These are phyloP conservation scores for Thelonectria rubi DNA, from an alignment of 2,329 filamentous ascomycete genomes.

Conservation along the genomic window DNA sequence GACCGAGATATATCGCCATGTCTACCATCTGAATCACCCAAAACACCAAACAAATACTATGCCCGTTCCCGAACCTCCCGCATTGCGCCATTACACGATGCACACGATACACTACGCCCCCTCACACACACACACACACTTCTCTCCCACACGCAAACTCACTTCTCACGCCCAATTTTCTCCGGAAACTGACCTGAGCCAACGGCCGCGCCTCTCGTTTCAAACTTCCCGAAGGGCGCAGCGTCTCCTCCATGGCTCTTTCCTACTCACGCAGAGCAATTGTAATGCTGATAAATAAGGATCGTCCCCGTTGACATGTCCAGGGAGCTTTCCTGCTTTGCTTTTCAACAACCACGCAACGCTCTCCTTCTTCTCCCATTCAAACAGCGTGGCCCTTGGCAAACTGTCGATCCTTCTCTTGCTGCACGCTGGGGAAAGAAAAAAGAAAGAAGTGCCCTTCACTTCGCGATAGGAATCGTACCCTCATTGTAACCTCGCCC, in stretches of 20 bases:
- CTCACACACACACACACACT: not conserved
- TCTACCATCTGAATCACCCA: not conserved
- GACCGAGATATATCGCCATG: not conserved
- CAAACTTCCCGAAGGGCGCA: conserved; percentile 15
- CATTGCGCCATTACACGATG: not conserved
- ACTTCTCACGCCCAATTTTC: not conserved
- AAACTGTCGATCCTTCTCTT: conserved; percentile 18
- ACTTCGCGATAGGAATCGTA: conserved; percentile 21
- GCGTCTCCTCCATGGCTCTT: not conserved
- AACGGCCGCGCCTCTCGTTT: conserved; percentile 11
- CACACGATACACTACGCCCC: not conserved
- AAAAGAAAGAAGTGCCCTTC: too few relatives aligned
- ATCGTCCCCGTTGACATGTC: too few relatives aligned
- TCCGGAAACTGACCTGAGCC: not conserved
- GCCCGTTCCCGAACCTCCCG: conserved; percentile 3
- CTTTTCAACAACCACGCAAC: too few relatives aligned
- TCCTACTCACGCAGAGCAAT: conserved; percentile 12
- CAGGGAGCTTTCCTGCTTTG: too few relatives aligned
- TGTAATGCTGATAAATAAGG: too few relatives aligned
- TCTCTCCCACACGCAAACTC: not conserved
- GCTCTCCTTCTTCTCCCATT: not conserved
- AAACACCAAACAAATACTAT: conserved; percentile 1
- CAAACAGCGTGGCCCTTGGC: conserved; percentile 9
- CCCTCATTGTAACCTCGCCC: conserved; percentile 20
- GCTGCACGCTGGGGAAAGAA: too few relatives aligned